A percentile compares a stretch with the other conserved stretches of the same genome.
These are phyloP conservation scores for Sarocladium brachiariae DNA, from an alignment of 2,329 filamentous ascomycete species.

Conservation along the genomic window DNA sequence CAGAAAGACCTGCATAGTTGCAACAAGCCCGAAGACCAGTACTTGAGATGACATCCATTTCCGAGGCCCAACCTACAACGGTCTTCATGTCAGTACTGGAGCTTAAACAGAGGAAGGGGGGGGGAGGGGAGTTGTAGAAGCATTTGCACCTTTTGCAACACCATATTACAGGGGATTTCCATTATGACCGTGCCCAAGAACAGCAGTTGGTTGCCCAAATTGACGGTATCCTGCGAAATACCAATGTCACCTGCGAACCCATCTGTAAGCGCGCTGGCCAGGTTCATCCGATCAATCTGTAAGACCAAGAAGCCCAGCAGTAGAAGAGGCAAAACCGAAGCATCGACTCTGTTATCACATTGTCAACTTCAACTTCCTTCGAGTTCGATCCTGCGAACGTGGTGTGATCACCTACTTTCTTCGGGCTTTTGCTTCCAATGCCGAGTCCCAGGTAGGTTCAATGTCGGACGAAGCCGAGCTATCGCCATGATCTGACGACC, in stretches of 20 bases:
- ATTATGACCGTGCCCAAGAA: constrained; percentile 42
- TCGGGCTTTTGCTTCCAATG: neutral
- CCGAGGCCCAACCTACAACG: constrained; percentile 31
- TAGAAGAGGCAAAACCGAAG: constrained; percentile 39
- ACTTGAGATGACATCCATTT: constrained; percentile 44
- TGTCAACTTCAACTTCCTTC: too few species aligned
- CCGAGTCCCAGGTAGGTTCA: neutral
- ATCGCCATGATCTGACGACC: neutral
- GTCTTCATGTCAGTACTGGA: neutral
- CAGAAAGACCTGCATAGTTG: constrained; percentile 36
- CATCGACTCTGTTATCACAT: constrained; percentile 38
- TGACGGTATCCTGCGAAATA: constrained; percentile 39
- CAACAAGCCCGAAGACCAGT: constrained; percentile 39
- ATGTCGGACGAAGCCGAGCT: neutral
- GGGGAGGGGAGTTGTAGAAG: too few species aligned
- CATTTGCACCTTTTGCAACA: constrained; percentile 28
- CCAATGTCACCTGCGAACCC: constrained; percentile 36
- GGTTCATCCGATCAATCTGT: constrained; percentile 46
- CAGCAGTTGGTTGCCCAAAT: constrained; percentile 47
- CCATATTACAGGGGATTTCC: constrained; percentile 45
- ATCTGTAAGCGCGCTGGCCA: constrained; percentile 42
- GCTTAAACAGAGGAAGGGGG: neutral
- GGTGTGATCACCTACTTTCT: constrained; percentile 1
- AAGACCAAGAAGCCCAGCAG: constrained; percentile 43
- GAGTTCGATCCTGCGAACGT: too few species aligned